Evolutionary conservation across 2,329 filamentous ascomycete genomes (phyloP).

Genomic region (Penicillium sp.): DNA sequence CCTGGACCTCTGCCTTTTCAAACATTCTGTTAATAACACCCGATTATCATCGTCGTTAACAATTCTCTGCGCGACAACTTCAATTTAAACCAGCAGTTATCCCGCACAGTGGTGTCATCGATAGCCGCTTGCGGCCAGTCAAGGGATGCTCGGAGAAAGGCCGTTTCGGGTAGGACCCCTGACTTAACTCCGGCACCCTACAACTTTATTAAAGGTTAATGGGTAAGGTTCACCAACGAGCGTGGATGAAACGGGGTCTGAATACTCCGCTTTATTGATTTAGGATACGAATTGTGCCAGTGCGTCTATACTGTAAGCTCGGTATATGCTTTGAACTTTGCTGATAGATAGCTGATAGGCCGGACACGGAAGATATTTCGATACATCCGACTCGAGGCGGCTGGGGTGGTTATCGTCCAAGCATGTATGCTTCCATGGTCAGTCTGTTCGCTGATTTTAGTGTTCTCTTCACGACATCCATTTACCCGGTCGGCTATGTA

Average conservation of each 20-base stretch:
- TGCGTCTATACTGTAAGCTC: neutral
- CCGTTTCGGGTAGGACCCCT: conserved; percentile 5
- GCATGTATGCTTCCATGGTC: neutral
- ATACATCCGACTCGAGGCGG: neutral
- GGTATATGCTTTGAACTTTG: neutral
- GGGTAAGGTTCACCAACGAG: neutral
- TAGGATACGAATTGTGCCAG: neutral
- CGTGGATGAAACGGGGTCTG: neutral
- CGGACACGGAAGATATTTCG: neutral
- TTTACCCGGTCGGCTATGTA: neutral
- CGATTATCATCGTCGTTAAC: neutral
- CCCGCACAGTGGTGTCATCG: neutral
- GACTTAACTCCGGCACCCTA: conserved; percentile 9
- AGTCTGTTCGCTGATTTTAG: neutral
- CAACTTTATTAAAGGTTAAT: neutral
- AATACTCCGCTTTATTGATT: neutral
- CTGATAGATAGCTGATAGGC: neutral
- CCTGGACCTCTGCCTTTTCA: neutral
- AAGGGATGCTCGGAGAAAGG: conserved; percentile 1
- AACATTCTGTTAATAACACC: neutral
- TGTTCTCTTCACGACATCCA: neutral
- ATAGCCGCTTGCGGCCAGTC: conserved; percentile 13
- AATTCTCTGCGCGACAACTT: neutral
- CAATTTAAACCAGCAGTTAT: neutral
- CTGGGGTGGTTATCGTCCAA: neutral